These are phyloP conservation scores for Dioscorea cayenensis DNA, from an alignment of 116 monocot species.

Conservation along the genomic window DNA sequence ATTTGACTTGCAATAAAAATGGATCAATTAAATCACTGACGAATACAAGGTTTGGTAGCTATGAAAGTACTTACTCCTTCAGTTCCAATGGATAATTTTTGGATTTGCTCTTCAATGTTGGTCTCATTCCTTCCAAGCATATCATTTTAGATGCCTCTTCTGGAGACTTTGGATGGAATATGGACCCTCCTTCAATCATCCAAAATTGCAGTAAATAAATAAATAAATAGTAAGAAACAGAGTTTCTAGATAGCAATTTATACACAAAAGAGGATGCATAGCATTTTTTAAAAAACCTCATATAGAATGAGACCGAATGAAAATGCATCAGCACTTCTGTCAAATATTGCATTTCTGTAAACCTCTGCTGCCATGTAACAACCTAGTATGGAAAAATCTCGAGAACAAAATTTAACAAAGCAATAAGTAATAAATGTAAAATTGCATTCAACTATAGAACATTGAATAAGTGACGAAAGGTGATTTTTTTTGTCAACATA, in stretches of 20 bases:
- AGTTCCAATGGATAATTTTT: slow-evolving; percentile 60
- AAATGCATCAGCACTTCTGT: slow-evolving; percentile 68
- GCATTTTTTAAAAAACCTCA: slow-evolving; percentile 48
- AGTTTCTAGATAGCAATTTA: neutral
- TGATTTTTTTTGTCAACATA: too few species aligned
- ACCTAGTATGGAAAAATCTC: slow-evolving; percentile 25
- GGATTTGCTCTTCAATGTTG: slow-evolving; percentile 63
- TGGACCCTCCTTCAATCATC: slow-evolving; percentile 85
- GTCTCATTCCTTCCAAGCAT: slow-evolving; percentile 69
- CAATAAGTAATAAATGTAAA: neutral
- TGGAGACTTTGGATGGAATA: slow-evolving; percentile 57
- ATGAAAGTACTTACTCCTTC: slow-evolving; percentile 54
- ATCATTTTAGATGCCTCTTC: slow-evolving; percentile 58
- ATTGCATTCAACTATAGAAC: neutral
- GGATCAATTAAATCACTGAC: neutral
- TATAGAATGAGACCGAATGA: slow-evolving; percentile 93
- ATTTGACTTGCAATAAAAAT: neutral
- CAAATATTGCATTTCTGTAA: slow-evolving; percentile 74
- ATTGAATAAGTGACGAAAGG: neutral
- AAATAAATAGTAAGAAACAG: neutral
- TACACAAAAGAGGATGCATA: neutral
- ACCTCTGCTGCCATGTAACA: slow-evolving; percentile 81
- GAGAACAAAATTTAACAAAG: neutral
- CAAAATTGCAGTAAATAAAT: too few species aligned
- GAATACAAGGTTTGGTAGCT: neutral